These are phyloP conservation scores for Amphicarpaea edgeworthii DNA, from an alignment of 306 rosid species.

Conservation along the genomic window DNA sequence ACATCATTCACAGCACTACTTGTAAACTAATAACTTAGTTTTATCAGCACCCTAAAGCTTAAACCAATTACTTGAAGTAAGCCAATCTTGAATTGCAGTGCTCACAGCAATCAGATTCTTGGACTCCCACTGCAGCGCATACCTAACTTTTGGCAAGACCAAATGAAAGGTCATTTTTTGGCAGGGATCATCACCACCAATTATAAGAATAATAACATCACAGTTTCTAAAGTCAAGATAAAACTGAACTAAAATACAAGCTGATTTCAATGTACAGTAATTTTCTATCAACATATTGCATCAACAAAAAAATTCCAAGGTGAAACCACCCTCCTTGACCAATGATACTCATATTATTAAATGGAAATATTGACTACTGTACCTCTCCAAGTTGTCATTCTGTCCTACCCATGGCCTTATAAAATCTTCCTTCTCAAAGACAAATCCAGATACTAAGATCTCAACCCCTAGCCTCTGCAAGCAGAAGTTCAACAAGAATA, in stretches of 20 bases:
- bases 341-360: slow-evolving; percentile 26
- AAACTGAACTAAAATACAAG: slow-evolving; percentile 35
- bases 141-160: slow-evolving; percentile 57
- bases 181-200: slow-evolving; percentile 38
- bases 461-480: slow-evolving; percentile 87
- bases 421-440: slow-evolving; percentile 85
- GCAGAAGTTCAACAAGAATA: slow-evolving; percentile 38
- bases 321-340: slow-evolving; percentile 33
- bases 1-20: slow-evolving; percentile 30
- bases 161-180: slow-evolving; percentile 43
- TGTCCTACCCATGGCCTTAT: slow-evolving; percentile 90
- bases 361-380: slow-evolving; percentile 33
- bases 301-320: slow-evolving; percentile 20
- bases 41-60: slow-evolving; percentile 18
- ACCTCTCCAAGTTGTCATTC: slow-evolving; percentile 80
- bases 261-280: neutral
- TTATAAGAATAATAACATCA: slow-evolving; percentile 29
- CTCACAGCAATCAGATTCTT: slow-evolving; percentile 72
- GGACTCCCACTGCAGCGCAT: slow-evolving; percentile 69
- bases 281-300: slow-evolving; percentile 31
- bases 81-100: slow-evolving; percentile 79
- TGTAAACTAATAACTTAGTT: neutral
- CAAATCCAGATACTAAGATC: slow-evolving; percentile 86
- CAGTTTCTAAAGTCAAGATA: slow-evolving; percentile 35
- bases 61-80: slow-evolving; percentile 69